Base-by-base conservation (phyloP, 495 filamentous ascomycete genomes). In the Lophiostoma macrostomum region DNA sequence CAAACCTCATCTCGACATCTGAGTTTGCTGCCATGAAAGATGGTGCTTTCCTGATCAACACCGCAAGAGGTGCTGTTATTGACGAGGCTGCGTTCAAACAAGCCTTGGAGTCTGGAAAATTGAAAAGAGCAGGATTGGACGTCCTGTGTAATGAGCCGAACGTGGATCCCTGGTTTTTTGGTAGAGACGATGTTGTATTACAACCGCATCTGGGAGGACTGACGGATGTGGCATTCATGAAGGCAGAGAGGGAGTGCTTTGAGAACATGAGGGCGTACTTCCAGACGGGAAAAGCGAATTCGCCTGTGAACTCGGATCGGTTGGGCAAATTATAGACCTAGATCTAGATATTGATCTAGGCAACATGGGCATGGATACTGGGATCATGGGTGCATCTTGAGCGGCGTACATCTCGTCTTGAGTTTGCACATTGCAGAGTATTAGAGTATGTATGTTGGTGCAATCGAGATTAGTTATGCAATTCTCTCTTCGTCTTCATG, bases 11-110 rank as follows among this genome's bases (percentile, higher is more conserved):
- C 51, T 81, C 78, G 38, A 75, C 73, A 13, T 74, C 75, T 38
- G 77, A 88, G 58, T 77, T 91, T 58, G 68, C 66, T 47, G 78
- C 84, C 65, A 84, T 91, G 77, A 90, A 89, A 64, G 76, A 79
- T 56, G 88, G 88, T 11, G 80, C 86, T 12, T 86, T 89, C 62
- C 76, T 91, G 44, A 80, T 91, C 13, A 94, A 94, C 64, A 91
- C 90, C 2, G 88, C 88, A 4, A 80, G 88, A 5, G 88, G 88
- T 18, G 85, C 85, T 25, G 71, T 88, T 49, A 81, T 91, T 30
- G 84, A 94, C 60, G 88, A 94, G 75, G 71, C 12, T 2, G 61
- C 51, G 4, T 19, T 64, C 29, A 51, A 32, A 5, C 13, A 4
- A 30, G 61, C 61, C 1, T 31, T 61, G 25, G 40, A 61, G 18